Evolutionary conservation across 148 eudicot genomes (phyloP), one percentile per base, ranked within the genome.

Genomic region (Silene conica): DNA sequence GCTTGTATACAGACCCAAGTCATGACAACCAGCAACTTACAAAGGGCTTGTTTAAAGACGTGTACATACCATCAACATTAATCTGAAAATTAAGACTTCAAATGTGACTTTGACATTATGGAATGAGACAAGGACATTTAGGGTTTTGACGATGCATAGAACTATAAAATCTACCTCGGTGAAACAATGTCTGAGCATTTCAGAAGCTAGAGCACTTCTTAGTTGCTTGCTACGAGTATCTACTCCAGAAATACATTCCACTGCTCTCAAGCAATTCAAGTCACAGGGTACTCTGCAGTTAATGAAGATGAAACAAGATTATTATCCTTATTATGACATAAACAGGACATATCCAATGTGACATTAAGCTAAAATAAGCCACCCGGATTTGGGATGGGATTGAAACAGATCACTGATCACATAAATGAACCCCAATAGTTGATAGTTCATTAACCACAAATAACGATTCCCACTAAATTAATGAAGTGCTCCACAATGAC

Each of bases 201-300:
- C 81, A 71, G 73, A 85, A 28, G 98, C 92, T 61, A 91, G 77
- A 23, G 71, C 74, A 73, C 89, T 84, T 68, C 90, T 81, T 6
- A 94, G 90, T 25, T 89, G 91, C 83, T 89, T 94, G 74, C 89
- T 88, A 43, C 91, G 92, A 68, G 72, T 68, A 83, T 88, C 84
- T 56, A 82, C 87, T 67, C 90, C 89, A 11, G 81, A 71, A 43
- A 94, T 85, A 74, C 89, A 82, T 74, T 88, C 97, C 55, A 94
- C 80, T 50, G 80, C 69, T 83, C 88, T 85, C 84, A 94, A 77
- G 78, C 89, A 89, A 80, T 89, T 94, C 57, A 79, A 77, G 74
- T 94, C 92, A 67, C 71, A 75, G 18, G 97, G 97, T 58, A 89
- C 73, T 78, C 98, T 94, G 86, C 76, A 68, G 16, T 50, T 71